Evolutionary conservation across 306 rosid genomes (phyloP).

Genomic region (Quercus aquifolioides): DNA sequence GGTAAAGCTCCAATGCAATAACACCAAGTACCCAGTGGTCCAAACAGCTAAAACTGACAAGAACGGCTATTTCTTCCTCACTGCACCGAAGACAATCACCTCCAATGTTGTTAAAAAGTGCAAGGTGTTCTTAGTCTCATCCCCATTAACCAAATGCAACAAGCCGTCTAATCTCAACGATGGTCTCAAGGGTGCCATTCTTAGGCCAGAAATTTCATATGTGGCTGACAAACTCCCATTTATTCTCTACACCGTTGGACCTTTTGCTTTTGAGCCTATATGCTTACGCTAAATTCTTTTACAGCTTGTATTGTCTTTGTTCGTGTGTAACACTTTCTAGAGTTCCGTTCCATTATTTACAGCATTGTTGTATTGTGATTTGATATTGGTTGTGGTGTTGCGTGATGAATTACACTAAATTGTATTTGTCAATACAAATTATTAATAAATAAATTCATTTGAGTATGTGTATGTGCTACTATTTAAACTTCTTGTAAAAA

Average conservation of each 20-base stretch:
- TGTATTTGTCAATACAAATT: too few species aligned
- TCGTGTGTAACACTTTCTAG: too few species aligned
- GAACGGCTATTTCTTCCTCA: conserved; percentile 71
- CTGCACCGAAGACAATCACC: conserved; percentile 61
- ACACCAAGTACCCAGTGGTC: conserved; percentile 42
- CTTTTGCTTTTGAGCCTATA: conserved; percentile 72
- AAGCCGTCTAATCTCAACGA: conserved; percentile 53
- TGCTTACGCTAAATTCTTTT: conserved; percentile 21
- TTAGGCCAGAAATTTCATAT: conserved; percentile 49
- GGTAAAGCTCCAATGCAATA: conserved; percentile 68
- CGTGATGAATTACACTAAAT: too few species aligned
- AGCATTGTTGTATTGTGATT: too few species aligned
- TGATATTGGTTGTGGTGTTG: too few species aligned
- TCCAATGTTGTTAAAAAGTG: conserved; percentile 66
- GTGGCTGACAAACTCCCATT: conserved; percentile 36
- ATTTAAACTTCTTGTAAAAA: too few species aligned
- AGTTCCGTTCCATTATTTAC: too few species aligned
- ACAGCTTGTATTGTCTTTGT: neutral
- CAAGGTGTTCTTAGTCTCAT: conserved; percentile 39
- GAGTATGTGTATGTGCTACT: too few species aligned
- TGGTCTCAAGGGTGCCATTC: conserved; percentile 51
- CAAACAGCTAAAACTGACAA: conserved; percentile 47
- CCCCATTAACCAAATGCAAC: conserved; percentile 39
- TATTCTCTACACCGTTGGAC: conserved; percentile 65
- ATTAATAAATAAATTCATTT: too few species aligned